These are phyloP conservation scores for Cladosporium cucumerinum DNA, from an alignment of 2,329 filamentous ascomycete genomes.

Conservation along the genomic window DNA sequence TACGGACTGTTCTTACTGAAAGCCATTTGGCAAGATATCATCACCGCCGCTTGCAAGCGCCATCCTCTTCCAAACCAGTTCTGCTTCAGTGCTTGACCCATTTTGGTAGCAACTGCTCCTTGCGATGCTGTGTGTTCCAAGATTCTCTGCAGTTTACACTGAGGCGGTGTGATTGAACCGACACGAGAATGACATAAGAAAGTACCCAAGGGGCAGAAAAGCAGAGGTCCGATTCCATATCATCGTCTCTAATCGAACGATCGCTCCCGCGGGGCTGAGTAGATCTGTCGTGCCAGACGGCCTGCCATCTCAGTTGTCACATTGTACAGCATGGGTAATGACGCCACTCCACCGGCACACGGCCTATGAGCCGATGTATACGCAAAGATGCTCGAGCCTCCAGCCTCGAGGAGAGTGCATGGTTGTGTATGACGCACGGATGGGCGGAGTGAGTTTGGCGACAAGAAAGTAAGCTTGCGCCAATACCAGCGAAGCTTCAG, in stretches of 20 bases:
- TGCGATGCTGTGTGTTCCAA: background rate
- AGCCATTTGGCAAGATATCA: constrained; percentile 31
- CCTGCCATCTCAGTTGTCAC: background rate
- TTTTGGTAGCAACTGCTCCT: background rate
- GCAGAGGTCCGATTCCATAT: background rate
- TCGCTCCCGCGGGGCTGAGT: background rate
- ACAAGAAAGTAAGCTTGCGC: background rate
- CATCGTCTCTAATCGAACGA: background rate
- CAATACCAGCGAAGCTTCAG: constrained; percentile 3
- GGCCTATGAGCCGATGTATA: background rate
- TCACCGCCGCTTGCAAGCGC: constrained; percentile 31
- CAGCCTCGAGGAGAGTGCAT: background rate
- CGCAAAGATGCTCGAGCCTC: too few relatives aligned
- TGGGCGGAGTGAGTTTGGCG: constrained; percentile 1
- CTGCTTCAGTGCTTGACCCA: constrained; percentile 8
- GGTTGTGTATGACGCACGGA: background rate
- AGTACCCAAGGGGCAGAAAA: background rate
- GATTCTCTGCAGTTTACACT: background rate
- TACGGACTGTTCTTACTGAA: constrained; percentile 20
- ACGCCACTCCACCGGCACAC: background rate
- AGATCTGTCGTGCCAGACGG: background rate
- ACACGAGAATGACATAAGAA: background rate
- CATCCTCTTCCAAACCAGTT: constrained; percentile 29
- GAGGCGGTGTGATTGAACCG: background rate
- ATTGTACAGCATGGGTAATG: background rate